Evolutionary conservation across 345 rosid species (phyloP), one percentile per base, ranked within the genome.

Genomic region (Eucalyptus caleyi): DNA sequence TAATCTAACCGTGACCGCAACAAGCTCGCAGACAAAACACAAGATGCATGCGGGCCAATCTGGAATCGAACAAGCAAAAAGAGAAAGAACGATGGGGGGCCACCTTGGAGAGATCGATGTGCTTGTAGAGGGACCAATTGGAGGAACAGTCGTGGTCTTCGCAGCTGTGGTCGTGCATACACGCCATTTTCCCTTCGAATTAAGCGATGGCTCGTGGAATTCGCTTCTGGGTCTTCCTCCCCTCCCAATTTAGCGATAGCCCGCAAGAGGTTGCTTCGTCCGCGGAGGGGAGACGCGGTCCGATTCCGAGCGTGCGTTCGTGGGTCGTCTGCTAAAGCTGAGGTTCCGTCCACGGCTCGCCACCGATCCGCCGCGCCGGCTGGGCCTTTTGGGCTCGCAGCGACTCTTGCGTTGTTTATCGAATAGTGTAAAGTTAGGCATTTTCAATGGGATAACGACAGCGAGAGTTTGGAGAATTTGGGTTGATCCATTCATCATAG

Each of bases 51-150:
- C 80, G 9, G 80, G 42, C 44, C 82, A 34, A 72, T 18, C 45
- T 34, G 82, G 27, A n/a, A 59, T 51, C 59, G 3, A 23, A 37
- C 67, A 37, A 47, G 40, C 30, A 60, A 12, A 59, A 60, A 26
- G 86, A 37, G 50, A 60, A 59, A 88, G 34, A 65, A 82, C 83
- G 83, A 59, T 50, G 59, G 9, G 24, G 11, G 24, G 60, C 6
- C 27, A 94, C 99, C 98, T 96, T 97, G 86, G 99, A 86, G 86
- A 97, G 95, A 92, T 97, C 99, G 89, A 97, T 94, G 94, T 97
- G 97, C 88, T 97, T 96, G 95, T 95, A 97, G 82, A 97, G 99
- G 88, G 98, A 97, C 99, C 99, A 97, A 90, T 94, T 45, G 47
- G 47, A 9, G 47, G 47, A 44, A 44, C 10, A 44, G 47, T 44